Conservation (phyloP, 164 flowering plant species). For the Dillenia turbinata region DNA sequence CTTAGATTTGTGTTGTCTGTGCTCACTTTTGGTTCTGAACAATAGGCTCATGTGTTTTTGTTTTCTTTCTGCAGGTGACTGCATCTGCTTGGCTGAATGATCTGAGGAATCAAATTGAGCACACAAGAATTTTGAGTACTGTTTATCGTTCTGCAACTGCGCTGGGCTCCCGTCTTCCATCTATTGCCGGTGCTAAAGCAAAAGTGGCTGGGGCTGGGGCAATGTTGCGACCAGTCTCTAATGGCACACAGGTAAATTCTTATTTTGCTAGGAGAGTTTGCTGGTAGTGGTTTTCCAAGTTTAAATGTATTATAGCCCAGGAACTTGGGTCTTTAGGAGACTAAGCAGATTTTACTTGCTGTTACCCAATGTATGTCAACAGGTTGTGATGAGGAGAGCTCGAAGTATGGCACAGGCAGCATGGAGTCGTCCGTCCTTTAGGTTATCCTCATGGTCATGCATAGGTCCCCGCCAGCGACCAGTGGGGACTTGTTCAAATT, state of each 20-base stretch:
- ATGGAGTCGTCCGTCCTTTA: conserved; percentile 62
- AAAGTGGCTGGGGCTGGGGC: conserved; percentile 99
- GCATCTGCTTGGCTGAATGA: conserved; percentile 99
- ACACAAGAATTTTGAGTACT: conserved; percentile 83
- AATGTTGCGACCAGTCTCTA: conserved; percentile 87
- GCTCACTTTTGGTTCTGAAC: conserved; percentile 1
- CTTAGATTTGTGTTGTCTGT: background rate
- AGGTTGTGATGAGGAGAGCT: conserved; percentile 96
- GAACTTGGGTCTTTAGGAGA: background rate
- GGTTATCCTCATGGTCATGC: conserved; percentile 87
- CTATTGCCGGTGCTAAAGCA: conserved; percentile 88
- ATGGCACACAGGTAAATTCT: conserved; percentile 70
- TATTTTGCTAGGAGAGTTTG: too few species aligned
- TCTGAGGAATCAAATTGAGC: conserved; percentile 87
- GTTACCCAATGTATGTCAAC: background rate
- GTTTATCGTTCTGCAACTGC: conserved; percentile 98
- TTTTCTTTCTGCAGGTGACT: conserved; percentile 55
- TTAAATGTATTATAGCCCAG: too few species aligned
- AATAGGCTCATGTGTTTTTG: background rate
- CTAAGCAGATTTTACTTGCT: background rate
- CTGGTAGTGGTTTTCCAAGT: background rate
- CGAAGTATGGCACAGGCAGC: conserved; percentile 92
- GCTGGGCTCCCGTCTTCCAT: conserved; percentile 90
- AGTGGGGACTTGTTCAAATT: conserved; percentile 21
- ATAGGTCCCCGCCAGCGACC: conserved; percentile 82